Base-by-base conservation (phyloP, 768 basidiomycete species). In the Tulasnella sp. region DNA sequence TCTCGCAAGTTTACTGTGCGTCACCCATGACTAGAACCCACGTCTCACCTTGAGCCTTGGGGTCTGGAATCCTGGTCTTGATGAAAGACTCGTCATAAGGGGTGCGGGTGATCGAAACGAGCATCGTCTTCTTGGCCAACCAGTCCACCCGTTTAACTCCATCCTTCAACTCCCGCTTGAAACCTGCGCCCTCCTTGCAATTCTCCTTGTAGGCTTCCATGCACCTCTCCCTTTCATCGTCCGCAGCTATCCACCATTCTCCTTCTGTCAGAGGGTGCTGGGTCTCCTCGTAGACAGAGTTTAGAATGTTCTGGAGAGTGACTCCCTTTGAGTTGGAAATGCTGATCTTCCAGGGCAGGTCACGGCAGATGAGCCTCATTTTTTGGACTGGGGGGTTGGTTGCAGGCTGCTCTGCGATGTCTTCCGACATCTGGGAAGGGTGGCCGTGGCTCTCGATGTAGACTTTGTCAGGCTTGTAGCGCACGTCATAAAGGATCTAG, bases 221-320 rank as follows among this genome's bases (percentile, higher is more conserved):
- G 34, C 40, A 46, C 34, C 74, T 75, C 9, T 80, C 56, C 42
- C 79, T 31, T 48, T 75, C 74, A 16, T 75, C 73, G n/a, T 80
- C 74, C 38, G 48, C 76, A 36, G 79, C 79, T n/a, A 80, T 80
- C 79, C 79, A 80, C 79, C 79, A 80, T 44, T 80, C 79, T 16
- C 74, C 74, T 48, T 75, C 73, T 14, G 79, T 80, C 24, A 80
- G 56, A 18, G 79, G 73, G 3, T 76, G 18, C 42, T 80, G 79
- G 14, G 76, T 5, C 39, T 75, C 74, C 56, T 40, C 42, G 24
- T 80, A 48, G 39, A 80, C 24, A 18, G 74, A 48, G 21, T 76
- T 56, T 2, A 80, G 79, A n/a, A 80, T 36, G 52, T 80, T 62
- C 34, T 68, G 36, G 56, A 75, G 42, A 31, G 79, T 76, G n/a